These are phyloP conservation scores for Alnus glutinosa DNA, from an alignment of 306 rosid genomes.

Conservation along the genomic window DNA sequence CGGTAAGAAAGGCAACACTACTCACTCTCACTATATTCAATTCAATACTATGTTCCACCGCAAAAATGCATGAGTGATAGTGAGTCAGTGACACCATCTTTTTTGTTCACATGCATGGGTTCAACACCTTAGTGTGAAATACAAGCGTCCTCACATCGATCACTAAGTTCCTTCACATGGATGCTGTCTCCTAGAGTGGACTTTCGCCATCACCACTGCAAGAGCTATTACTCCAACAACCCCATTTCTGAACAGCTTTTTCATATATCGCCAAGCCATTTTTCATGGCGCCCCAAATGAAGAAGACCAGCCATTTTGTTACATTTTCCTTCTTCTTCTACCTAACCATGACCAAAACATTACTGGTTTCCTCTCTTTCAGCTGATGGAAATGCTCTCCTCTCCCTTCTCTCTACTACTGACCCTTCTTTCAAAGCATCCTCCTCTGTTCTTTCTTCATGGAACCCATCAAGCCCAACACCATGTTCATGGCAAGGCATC, in stretches of 20 bases:
- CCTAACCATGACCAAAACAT: conserved; percentile 32
- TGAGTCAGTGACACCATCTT: too few relatives aligned
- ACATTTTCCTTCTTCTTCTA: conserved; percentile 38
- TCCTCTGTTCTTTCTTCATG: conserved; percentile 76
- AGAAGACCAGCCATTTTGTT: conserved; percentile 20
- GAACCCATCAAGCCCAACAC: conserved; percentile 76
- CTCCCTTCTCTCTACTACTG: conserved; percentile 57
- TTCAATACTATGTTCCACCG: too few relatives aligned
- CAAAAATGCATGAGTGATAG: too few relatives aligned
- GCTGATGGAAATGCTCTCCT: conserved; percentile 88
- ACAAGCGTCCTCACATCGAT: conserved; percentile 48
- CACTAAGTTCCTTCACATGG: conserved; percentile 60
- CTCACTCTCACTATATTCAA: background rate
- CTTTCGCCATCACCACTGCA: conserved; percentile 41
- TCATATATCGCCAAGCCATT: conserved; percentile 24
- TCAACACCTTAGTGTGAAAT: conserved; percentile 61
- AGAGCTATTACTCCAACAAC: conserved; percentile 15
- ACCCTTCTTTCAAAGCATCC: conserved; percentile 42
- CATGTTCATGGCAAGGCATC: conserved; percentile 91
- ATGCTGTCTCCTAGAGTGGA: conserved; percentile 54
- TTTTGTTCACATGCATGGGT: conserved; percentile 53
- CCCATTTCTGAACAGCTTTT: conserved; percentile 29
- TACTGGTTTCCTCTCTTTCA: conserved; percentile 55
- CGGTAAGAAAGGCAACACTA: conserved; percentile 31
- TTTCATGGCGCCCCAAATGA: conserved; percentile 41